A percentile compares a stretch with the other conserved stretches of the same genome.
phyloP scores from a whole-genome alignment of 108 stramenopile species.

The Nitzschia sp. region DNA sequence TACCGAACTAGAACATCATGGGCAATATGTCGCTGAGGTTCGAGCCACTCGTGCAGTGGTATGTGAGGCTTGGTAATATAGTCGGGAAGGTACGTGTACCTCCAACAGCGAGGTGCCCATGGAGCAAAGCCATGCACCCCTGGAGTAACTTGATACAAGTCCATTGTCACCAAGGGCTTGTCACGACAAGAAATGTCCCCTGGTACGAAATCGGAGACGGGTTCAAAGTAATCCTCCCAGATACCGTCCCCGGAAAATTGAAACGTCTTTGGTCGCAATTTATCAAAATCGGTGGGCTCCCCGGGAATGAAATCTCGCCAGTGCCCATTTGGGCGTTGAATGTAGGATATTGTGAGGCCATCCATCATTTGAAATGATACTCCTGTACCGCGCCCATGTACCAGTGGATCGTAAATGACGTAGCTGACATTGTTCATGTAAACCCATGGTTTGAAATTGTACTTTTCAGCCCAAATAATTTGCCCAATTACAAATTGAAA shows the following conservation, averaged over 20 bases:
- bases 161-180: constrained; percentile 45
- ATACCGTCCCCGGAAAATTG: constrained; percentile 45
- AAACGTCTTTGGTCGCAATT: constrained; percentile 10
- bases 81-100: constrained; percentile 50
- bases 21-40: constrained; percentile 36
- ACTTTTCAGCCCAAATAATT: constrained; percentile 47
- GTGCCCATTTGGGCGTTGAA: constrained; percentile 32
- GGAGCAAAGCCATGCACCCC: constrained; percentile 54
- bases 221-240: constrained; percentile 67
- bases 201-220: constrained; percentile 55
- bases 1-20: constrained; percentile 36
- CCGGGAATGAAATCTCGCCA: constrained; percentile 35
- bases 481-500: constrained; percentile 61
- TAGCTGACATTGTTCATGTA: constrained; percentile 42
- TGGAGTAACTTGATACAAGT: constrained; percentile 41
- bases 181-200: constrained; percentile 47
- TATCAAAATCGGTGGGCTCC: constrained; percentile 8
- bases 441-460: constrained; percentile 65
- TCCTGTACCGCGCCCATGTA: constrained; percentile 28
- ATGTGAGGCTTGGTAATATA: constrained; percentile 49
- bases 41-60: constrained; percentile 50
- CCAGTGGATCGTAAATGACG: constrained; percentile 40
- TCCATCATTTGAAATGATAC: constrained; percentile 32
- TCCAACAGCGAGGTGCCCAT: constrained; percentile 55
- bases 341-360: constrained; percentile 25